phyloP scores from a whole-genome alignment of 2,329 filamentous ascomycete species.

The Parafenestella ontariensis region DNA sequence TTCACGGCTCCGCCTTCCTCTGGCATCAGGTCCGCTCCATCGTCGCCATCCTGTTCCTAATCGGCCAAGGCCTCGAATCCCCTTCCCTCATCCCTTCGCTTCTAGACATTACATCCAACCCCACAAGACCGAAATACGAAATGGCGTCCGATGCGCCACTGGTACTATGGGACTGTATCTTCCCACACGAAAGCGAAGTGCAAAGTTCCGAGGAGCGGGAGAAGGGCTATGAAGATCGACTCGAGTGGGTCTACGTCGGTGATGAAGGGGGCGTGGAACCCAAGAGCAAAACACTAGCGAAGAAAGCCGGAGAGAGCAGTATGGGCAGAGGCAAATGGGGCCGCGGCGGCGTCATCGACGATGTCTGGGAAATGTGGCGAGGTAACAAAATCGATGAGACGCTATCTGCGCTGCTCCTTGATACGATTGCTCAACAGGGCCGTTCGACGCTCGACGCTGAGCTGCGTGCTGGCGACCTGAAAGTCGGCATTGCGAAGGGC shows the following conservation, averaged over 20 bases:
- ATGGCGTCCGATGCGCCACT: slow-evolving; percentile 91
- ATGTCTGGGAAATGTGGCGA: slow-evolving; percentile 84
- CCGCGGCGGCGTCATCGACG: slow-evolving; percentile 50
- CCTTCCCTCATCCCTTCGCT: slow-evolving; percentile 76
- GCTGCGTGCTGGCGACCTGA: slow-evolving; percentile 12
- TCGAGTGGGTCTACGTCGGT: slow-evolving; percentile 82
- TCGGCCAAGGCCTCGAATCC: slow-evolving; percentile 85
- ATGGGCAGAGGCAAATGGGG: slow-evolving; percentile 45
- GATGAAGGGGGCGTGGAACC: slow-evolving; percentile 66
- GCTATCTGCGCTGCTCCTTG: slow-evolving; percentile 75
- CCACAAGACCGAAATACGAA: slow-evolving; percentile 82
- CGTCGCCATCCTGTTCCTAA: slow-evolving; percentile 88
- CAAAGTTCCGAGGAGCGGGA: slow-evolving; percentile 50
- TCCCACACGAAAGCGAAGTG: slow-evolving; percentile 62
- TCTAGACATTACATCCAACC: slow-evolving; percentile 74
- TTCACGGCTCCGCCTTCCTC: slow-evolving; percentile 90
- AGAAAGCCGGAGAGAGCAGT: slow-evolving; percentile 15
- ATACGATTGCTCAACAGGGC: slow-evolving; percentile 60
- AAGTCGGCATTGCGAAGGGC: slow-evolving; percentile 27
- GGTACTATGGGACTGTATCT: slow-evolving; percentile 95
- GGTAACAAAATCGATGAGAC: slow-evolving; percentile 89
- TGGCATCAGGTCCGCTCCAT: slow-evolving; percentile 99
- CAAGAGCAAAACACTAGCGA: slow-evolving; percentile 22
- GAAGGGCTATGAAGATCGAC: slow-evolving; percentile 60
- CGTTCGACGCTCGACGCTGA: slow-evolving; percentile 30